A percentile compares a stretch with the other conserved stretches of the same genome.
Conservation (phyloP, 2,329 filamentous ascomycete genomes). For the Sarocladium oryzae region DNA sequence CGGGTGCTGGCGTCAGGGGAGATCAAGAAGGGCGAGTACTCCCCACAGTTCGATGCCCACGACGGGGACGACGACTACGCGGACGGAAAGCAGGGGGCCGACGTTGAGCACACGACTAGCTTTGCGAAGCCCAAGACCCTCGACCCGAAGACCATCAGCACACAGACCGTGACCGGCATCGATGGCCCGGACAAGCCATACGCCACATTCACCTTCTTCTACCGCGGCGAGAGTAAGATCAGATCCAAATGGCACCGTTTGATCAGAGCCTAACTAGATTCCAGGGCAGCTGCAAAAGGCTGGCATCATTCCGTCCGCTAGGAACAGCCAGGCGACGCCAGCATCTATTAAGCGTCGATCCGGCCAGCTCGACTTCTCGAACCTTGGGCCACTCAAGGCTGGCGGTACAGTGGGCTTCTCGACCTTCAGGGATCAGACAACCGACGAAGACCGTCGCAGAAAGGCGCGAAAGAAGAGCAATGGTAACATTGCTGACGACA, state of each 20-base stretch:
- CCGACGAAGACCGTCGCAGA: conserved; percentile 47
- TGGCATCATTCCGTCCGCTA: conserved; percentile 68
- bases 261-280: conserved; percentile 16
- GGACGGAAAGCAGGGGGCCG: conserved; percentile 52
- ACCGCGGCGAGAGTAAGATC: conserved; percentile 82
- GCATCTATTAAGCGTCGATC: conserved; percentile 70
- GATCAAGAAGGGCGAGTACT: conserved; percentile 97
- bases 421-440: conserved; percentile 69
- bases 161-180: conserved; percentile 97
- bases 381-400: conserved; percentile 74
- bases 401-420: conserved; percentile 87
- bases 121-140: conserved; percentile 95
- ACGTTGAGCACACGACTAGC: conserved; percentile 94
- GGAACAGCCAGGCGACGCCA: conserved; percentile 55
- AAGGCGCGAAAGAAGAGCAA: conserved; percentile 59
- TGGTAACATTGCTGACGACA: conserved; percentile 64
- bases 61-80: conserved; percentile 69
- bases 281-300: conserved; percentile 93
- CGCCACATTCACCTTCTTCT: conserved; percentile 96
- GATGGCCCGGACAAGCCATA: conserved; percentile 95
- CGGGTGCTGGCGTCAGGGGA: conserved; percentile 91
- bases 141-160: conserved; percentile 96
- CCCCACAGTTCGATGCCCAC: conserved; percentile 92
- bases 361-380: conserved; percentile 77
- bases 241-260: not conserved